Conservation (phyloP, 1,139 yeast species). For the Pichia sp. region DNA sequence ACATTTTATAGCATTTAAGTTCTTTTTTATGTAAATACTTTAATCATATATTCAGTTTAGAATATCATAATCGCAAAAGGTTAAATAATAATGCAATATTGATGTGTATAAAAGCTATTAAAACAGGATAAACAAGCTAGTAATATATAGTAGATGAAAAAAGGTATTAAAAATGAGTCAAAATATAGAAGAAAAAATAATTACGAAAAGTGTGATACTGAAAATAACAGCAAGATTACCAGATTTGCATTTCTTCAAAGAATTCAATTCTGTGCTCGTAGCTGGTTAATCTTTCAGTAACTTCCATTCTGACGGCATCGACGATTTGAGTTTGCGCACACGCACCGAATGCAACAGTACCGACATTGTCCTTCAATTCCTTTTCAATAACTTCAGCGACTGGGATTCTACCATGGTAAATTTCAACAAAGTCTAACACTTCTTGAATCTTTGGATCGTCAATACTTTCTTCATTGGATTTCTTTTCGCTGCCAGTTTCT, state of each 20-base stretch:
- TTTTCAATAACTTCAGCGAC: conserved; percentile 37
- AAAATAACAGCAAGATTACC: conserved; percentile 25
- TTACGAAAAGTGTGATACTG: too few species aligned
- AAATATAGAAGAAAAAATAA: too few species aligned
- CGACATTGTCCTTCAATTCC: conserved; percentile 38
- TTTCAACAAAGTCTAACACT: conserved; percentile 37
- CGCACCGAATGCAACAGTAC: conserved; percentile 44
- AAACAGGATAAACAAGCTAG: too few species aligned
- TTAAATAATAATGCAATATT: too few species aligned
- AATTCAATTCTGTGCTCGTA: conserved; percentile 24
- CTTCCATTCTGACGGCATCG: conserved; percentile 44
- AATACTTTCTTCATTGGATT: neutral
- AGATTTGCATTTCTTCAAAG: conserved; percentile 32
- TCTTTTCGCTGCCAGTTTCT: neutral
- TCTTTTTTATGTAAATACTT: too few species aligned
- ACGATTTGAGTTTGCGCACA: conserved; percentile 52
- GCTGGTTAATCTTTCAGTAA: conserved; percentile 20
- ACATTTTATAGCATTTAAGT: too few species aligned
- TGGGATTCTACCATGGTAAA: conserved; percentile 48
- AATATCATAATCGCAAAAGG: too few species aligned
- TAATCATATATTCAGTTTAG: too few species aligned
- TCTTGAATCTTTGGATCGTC: conserved; percentile 1
- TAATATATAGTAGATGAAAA: too few species aligned
- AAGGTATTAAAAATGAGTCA: too few species aligned
- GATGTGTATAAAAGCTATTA: too few species aligned